Conservation (phyloP, 2,329 filamentous ascomycete species). For the Rutstroemia sp. region DNA sequence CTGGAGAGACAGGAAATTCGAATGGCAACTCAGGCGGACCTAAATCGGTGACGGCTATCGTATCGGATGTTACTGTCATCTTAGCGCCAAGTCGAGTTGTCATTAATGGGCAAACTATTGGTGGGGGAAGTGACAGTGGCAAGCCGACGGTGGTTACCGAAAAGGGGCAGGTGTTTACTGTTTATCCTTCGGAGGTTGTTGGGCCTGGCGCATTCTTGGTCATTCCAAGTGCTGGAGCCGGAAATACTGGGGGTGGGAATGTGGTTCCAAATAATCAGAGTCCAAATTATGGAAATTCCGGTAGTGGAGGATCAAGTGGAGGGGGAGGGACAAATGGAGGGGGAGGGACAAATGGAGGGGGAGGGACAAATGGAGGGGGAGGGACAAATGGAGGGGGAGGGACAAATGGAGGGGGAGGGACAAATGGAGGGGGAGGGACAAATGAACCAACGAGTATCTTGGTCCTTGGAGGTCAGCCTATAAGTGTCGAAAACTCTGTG, state of each 20-base stretch:
- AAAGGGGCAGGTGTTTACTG: slow-evolving; percentile 21
- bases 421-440: not conserved
- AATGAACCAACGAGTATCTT: slow-evolving; percentile 18
- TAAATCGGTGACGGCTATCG: slow-evolving; percentile 7
- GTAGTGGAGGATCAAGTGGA: not conserved
- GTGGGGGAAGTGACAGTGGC: slow-evolving; percentile 4
- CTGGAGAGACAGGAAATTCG: not conserved
- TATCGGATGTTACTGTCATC: slow-evolving; percentile 18
- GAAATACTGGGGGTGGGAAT: not conserved
- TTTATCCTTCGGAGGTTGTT: slow-evolving; percentile 23
- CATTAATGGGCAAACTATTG: slow-evolving; percentile 20
- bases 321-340: not conserved
- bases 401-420: too few relatives aligned
- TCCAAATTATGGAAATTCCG: not conserved
- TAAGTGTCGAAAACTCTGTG: slow-evolving; percentile 9
- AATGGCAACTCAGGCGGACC: not conserved
- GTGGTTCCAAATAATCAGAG: too few relatives aligned
- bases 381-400: not conserved
- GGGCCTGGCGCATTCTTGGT: slow-evolving; percentile 17
- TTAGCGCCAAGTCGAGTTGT: slow-evolving; percentile 17
- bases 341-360: too few relatives aligned
- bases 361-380: not conserved
- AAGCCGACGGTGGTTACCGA: slow-evolving; percentile 15
- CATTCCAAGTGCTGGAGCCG: slow-evolving; percentile 14
- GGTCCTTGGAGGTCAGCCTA: slow-evolving; percentile 12